Percentiles rank a stretch among this genome's conserved stretches.
phyloP scores from a whole-genome alignment of 2,329 filamentous ascomycete species.

The Pseudopithomyces maydicus region DNA sequence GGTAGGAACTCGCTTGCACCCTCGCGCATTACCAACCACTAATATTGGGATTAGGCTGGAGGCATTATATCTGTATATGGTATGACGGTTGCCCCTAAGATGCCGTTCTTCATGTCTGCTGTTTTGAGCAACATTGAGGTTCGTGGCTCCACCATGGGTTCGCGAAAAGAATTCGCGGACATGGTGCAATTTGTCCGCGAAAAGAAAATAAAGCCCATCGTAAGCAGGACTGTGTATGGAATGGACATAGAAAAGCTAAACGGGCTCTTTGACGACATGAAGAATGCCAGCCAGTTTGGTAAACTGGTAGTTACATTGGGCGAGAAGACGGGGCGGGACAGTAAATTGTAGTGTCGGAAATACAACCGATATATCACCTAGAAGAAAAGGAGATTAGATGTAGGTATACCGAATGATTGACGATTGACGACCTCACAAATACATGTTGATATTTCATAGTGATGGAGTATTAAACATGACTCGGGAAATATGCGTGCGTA shows the following conservation, averaged over 20 bases:
- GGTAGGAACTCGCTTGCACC: constrained; percentile 31
- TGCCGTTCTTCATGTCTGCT: constrained; percentile 84
- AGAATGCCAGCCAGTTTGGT: constrained; percentile 83
- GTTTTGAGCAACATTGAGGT: constrained; percentile 89
- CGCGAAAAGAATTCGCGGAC: constrained; percentile 83
- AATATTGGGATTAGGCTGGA: constrained; percentile 57
- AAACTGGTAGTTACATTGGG: constrained; percentile 75
- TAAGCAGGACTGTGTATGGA: constrained; percentile 75
- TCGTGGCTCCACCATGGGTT: constrained; percentile 88
- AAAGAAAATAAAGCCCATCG: constrained; percentile 75
- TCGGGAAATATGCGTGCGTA: too few species aligned
- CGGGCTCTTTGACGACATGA: constrained; percentile 84
- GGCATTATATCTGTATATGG: constrained; percentile 88
- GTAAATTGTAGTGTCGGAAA: constrained; percentile 34
- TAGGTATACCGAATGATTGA: not conserved
- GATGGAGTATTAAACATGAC: too few species aligned
- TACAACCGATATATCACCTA: too few species aligned
- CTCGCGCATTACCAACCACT: not conserved
- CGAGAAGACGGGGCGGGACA: constrained; percentile 21
- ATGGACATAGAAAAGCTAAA: constrained; percentile 80
- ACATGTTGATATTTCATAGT: too few species aligned
- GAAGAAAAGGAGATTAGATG: not conserved
- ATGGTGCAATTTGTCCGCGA: constrained; percentile 83
- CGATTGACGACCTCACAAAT: not conserved
- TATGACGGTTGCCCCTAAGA: constrained; percentile 85